phyloP scores from a whole-genome alignment of 2,329 filamentous ascomycete genomes.

The Helicocarpus griseus region DNA sequence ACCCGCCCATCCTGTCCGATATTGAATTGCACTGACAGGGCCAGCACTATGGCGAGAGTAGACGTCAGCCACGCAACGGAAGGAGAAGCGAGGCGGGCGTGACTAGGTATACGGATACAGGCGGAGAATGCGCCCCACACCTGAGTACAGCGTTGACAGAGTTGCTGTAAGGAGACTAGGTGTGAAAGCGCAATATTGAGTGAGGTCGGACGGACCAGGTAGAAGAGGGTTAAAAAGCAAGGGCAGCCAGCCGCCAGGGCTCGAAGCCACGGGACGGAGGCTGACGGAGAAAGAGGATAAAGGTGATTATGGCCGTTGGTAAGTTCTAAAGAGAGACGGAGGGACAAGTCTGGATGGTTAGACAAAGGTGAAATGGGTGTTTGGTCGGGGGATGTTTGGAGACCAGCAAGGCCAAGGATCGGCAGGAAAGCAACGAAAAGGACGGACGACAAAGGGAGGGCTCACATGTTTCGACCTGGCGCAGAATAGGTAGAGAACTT shows the following conservation, averaged over 20 bases:
- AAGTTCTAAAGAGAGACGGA: slow-evolving; percentile 4
- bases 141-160: background rate
- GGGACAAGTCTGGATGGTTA: background rate
- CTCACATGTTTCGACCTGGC: background rate
- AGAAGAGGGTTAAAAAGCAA: slow-evolving; percentile 1
- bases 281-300: slow-evolving; percentile 4
- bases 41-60: background rate
- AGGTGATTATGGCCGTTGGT: slow-evolving; percentile 2
- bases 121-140: background rate
- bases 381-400: background rate
- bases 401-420: background rate
- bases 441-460: background rate
- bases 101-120: background rate
- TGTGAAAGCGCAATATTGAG: background rate
- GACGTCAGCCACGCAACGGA: background rate
- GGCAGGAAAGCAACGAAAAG: background rate
- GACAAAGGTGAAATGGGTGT: background rate
- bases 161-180: background rate
- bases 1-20: slow-evolving; percentile 65
- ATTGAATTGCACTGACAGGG: background rate
- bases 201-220: background rate
- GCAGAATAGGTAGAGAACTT: background rate
- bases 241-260: slow-evolving; percentile 8
- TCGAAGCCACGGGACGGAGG: slow-evolving; percentile 7
- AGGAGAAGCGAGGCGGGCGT: background rate